phyloP scores from a whole-genome alignment of 208 protist genomes.

The Wallacemonas collosoma region DNA sequence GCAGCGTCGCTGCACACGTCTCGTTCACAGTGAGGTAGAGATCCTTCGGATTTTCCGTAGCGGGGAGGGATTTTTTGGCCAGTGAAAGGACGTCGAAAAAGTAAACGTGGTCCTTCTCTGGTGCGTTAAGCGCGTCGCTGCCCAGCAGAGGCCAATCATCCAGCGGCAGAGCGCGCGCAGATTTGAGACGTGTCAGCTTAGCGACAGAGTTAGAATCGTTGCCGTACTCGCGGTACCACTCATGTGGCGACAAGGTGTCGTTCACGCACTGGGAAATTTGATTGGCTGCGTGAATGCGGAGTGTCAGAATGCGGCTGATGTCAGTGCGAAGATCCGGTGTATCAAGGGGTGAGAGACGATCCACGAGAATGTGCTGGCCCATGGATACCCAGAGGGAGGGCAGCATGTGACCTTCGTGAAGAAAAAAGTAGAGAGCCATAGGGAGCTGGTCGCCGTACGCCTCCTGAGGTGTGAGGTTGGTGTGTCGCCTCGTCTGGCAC shows the following conservation, averaged over 20 bases:
- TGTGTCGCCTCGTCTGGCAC: constrained; percentile 14
- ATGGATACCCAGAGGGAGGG: constrained; percentile 33
- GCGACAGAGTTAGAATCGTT: neutral
- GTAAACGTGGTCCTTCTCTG: constrained; percentile 17
- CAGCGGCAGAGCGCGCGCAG: constrained; percentile 25
- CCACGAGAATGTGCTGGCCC: constrained; percentile 38
- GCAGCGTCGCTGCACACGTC: constrained; percentile 36
- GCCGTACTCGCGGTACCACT: constrained; percentile 23
- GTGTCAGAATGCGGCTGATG: constrained; percentile 32
- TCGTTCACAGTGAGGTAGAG: constrained; percentile 34
- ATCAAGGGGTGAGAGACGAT: constrained; percentile 42
- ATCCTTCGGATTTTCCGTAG: constrained; percentile 5
- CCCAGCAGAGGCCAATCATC: constrained; percentile 29
- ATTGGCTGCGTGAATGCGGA: constrained; percentile 36
- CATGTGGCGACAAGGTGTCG: neutral
- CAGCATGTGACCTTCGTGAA: constrained; percentile 34
- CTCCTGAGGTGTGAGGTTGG: neutral
- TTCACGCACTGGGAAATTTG: constrained; percentile 23
- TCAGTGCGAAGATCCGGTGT: constrained; percentile 36
- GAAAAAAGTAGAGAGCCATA: constrained; percentile 33
- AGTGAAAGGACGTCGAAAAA: constrained; percentile 47
- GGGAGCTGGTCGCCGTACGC: constrained; percentile 32
- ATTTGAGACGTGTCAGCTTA: constrained; percentile 21
- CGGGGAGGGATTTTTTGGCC: constrained; percentile 20
- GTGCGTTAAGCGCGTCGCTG: neutral